Evolutionary conservation across 345 rosid genomes (phyloP).

Genomic region (Gossypium arboreum): DNA sequence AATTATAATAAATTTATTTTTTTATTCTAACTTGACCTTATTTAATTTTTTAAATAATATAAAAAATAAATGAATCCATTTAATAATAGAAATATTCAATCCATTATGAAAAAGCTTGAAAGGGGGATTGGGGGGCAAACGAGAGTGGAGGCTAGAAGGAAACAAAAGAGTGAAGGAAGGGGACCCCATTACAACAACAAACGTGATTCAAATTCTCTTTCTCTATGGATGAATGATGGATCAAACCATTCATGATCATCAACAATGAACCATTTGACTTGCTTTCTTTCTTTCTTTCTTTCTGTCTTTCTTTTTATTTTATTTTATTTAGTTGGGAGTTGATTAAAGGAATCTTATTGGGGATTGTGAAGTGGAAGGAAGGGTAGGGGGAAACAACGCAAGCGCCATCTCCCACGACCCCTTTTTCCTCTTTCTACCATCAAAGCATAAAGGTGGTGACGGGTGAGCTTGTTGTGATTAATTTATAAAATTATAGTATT

Average conservation of each 20-base stretch:
- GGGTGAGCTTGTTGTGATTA: neutral
- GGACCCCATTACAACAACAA: constrained; percentile 15
- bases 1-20: too few relatives aligned
- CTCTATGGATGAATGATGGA: neutral
- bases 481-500: too few relatives aligned
- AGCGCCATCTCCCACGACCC: neutral
- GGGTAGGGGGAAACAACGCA: constrained; percentile 13
- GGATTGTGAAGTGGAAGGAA: neutral
- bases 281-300: neutral
- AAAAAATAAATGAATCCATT: too few relatives aligned
- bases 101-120: neutral
- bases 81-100: too few relatives aligned
- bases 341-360: neutral
- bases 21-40: too few relatives aligned
- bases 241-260: neutral
- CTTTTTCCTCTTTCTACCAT: neutral
- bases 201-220: constrained; percentile 17
- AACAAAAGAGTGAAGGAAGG: constrained; percentile 9
- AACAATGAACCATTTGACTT: neutral
- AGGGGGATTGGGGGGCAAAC: neutral
- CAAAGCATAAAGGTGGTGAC: neutral
- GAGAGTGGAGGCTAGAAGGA: neutral
- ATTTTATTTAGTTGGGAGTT: too few relatives aligned
- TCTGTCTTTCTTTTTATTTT: too few relatives aligned
- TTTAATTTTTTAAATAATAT: too few relatives aligned